Conservation (phyloP, 768 basidiomycete genomes). For the Naematelia aurantialba region DNA sequence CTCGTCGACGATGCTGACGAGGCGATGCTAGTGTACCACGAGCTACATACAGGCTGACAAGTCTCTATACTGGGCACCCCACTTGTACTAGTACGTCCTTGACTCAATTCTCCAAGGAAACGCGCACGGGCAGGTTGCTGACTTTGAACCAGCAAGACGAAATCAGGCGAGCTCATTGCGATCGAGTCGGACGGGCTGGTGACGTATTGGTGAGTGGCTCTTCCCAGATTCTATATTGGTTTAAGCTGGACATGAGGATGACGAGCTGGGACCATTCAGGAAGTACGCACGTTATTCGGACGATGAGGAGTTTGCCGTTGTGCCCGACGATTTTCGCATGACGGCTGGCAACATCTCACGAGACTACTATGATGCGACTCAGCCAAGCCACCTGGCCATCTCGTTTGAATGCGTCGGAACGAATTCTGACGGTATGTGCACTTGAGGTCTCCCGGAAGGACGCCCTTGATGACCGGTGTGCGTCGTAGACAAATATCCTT, state of each 20-base stretch:
- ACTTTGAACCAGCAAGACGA: conserved; percentile 1
- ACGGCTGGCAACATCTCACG: conserved; percentile 22
- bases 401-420: conserved; percentile 22
- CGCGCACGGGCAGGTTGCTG: not conserved
- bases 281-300: conserved; percentile 7
- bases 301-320: conserved; percentile 12
- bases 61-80: conserved; percentile 33
- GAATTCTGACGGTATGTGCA: conserved; percentile 14
- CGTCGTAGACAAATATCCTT: conserved; percentile 14
- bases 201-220: conserved; percentile 17
- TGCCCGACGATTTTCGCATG: conserved; percentile 35
- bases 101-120: not conserved
- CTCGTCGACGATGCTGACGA: not conserved
- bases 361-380: conserved; percentile 11
- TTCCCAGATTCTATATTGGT: too few species aligned
- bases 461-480: not conserved
- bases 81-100: conserved; percentile 24
- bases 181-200: conserved; percentile 20
- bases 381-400: conserved; percentile 19
- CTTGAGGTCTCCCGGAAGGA: not conserved
- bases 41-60: conserved; percentile 21
- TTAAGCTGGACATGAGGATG: too few species aligned
- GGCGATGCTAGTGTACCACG: conserved; percentile 21
- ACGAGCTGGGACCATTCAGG: too few species aligned
- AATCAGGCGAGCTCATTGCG: conserved; percentile 18